A percentile compares a stretch with the other conserved stretches of the same genome.
Evolutionary conservation across 768 basidiomycete species (phyloP).

Genomic region (Kwoniella botswanensis): DNA sequence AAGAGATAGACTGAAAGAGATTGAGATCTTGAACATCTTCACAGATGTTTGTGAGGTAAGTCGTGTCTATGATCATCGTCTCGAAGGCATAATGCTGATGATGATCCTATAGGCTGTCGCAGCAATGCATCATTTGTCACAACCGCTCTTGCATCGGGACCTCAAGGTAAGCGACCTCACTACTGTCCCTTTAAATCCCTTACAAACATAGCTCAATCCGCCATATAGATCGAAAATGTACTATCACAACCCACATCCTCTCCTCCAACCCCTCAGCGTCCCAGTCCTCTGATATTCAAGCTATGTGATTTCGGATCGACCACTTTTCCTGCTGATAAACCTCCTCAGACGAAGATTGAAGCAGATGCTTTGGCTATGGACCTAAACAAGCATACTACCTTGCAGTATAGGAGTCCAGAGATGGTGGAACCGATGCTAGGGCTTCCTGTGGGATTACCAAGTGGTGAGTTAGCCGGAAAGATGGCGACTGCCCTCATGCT

Average conservation of each 20-base stretch:
- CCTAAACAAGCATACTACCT: constrained; percentile 89
- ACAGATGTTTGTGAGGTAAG: constrained; percentile 85
- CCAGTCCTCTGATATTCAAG: constrained; percentile 82
- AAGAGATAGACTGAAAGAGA: constrained; percentile 89
- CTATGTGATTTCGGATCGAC: constrained; percentile 98
- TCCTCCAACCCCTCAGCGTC: constrained; percentile 62
- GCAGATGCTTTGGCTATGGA: constrained; percentile 86
- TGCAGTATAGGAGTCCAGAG: constrained; percentile 98
- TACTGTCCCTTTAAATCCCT: neutral
- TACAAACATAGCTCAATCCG: neutral
- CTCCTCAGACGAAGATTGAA: constrained; percentile 80
- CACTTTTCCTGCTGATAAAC: constrained; percentile 69
- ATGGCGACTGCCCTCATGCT: neutral
- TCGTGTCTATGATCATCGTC: neutral
- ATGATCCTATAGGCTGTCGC: constrained; percentile 69
- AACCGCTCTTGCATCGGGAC: constrained; percentile 91
- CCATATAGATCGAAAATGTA: constrained; percentile 83
- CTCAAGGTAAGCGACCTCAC: constrained; percentile 66
- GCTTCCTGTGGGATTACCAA: constrained; percentile 54
- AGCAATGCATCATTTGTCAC: constrained; percentile 90
- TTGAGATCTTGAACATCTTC: constrained; percentile 97
- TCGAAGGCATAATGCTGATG: neutral
- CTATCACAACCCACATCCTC: constrained; percentile 60
- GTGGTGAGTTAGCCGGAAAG: constrained; percentile 38
- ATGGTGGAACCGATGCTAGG: constrained; percentile 76